Evolutionary conservation across 2,329 filamentous ascomycete species (phyloP), one percentile per base, ranked within the genome.

Genomic region (Diatrype stigma): DNA sequence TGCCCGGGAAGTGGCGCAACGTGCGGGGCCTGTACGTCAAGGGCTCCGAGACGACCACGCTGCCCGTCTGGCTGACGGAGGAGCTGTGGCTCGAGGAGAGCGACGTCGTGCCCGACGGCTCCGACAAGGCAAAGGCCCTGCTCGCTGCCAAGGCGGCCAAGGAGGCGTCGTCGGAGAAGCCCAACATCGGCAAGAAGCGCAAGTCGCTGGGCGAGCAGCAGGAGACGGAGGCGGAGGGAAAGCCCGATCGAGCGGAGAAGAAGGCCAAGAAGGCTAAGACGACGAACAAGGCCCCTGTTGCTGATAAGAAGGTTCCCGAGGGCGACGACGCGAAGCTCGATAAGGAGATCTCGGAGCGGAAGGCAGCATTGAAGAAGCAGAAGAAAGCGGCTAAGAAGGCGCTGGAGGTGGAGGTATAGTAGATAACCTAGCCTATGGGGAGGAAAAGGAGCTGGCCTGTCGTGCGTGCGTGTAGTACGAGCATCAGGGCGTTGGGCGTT

Each of bases 61-160:
- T 99, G 64, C 94, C 94, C n/a, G 85, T 99, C 66, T 99, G 91
- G 89, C 75, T 96, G 66, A 89, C 93, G 4, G 87, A 91, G 60
- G 91, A 96, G 77, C 78, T 99, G 57, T 99, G 94, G 91, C 71
- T 86, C 16, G 89, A 94, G 58, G 79, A 84, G 54, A 85, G 90
- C 55, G 82, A 87, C 64, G 83, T 96, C 6, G 74, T 94, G 34
- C 73, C 78, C 56, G 75, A 78, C 35, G 72, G 68, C 34, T 73
- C 77, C 52, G 77, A 77, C 60, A 64, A 74, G 60, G 67, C 71
- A 22, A 76, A 76, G 69, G 72, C 73, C 10, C 63, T 75, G 30
- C 63, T 67, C 6, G 6, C 34, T n/a, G n/a, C n/a, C n/a, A n/a
- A n/a, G n/a, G n/a, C n/a, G n/a, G n/a, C n/a, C n/a, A n/a, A n/a